Base-by-base conservation (phyloP, 768 basidiomycete genomes). In the Rhizopogon sp. region DNA sequence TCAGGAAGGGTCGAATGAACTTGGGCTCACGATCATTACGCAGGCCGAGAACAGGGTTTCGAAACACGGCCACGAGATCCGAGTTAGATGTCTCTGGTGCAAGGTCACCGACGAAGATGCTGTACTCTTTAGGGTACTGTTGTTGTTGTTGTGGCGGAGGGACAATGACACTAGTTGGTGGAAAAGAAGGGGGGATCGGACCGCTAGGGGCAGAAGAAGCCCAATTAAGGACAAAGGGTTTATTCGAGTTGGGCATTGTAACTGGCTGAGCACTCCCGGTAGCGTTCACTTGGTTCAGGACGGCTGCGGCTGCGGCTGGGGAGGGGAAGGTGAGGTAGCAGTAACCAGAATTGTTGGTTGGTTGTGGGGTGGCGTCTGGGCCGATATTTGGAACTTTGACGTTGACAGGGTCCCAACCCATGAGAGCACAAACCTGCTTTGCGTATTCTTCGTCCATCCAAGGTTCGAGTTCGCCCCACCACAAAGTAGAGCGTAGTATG, bases 381-480 rank as follows among this genome's bases (percentile, higher is more conserved):
- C 78, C 68, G 16, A 82, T 79, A 56, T 73, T 82, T 14, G 90
- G 88, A 37, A 92, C 83, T 70, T 85, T 85, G 72, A 90, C 82
- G 67, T 68, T 79, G 65, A 83, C 76, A 14, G 85, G 80, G 56
- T 91, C 88, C 93, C 93, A 95, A 55, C 87, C 83, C 88, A 93
- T 90, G 66, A 93, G 74, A 43, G 70, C 73, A 71, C 91, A 91
- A 64, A 93, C 90, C 68, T 92, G 88, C 70, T 88, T 87, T 43
- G 86, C 89, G 76, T 94, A 96, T 68, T 90, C 88, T 81, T 93
- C 91, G 74, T 95, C 92, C 94, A 96, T 95, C 93, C 93, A 96
- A 61, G 87, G 84, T 70, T 96, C 93, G 53, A 96, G 81, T 64
- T 91, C 88, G 60, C 85, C 84, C 84, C 94, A 90, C 79, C 84